These are phyloP conservation scores for Lenzites betulinus DNA, from an alignment of 768 basidiomycete species.

Conservation along the genomic window DNA sequence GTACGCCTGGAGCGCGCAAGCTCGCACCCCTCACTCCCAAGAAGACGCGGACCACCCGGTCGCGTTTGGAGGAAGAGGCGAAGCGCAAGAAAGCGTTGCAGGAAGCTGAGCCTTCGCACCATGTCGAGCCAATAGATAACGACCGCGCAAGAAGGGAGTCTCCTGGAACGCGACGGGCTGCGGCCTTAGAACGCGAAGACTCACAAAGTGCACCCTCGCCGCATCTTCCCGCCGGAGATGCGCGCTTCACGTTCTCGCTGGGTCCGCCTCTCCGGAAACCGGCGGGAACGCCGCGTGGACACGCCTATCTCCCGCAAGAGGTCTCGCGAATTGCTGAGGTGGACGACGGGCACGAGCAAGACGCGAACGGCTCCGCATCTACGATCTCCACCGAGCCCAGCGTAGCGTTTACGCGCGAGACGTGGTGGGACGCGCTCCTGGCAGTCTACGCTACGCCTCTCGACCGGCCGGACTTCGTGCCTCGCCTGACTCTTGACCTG, in stretches of 20 bases:
- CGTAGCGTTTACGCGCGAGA: conserved; percentile 64
- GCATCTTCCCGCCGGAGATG: neutral
- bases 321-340: neutral
- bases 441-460: conserved; percentile 42
- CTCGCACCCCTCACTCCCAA: neutral
- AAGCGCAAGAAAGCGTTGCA: neutral
- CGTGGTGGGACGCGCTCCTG: conserved; percentile 80
- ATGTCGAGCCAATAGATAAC: no score
- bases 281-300: no score
- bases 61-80: neutral
- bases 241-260: neutral
- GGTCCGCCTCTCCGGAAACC: neutral
- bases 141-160: neutral
- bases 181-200: neutral
- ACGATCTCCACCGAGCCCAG: conserved; percentile 51
- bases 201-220: no score
- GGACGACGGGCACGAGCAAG: neutral
- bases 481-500: conserved; percentile 26
- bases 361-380: neutral
- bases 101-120: neutral
- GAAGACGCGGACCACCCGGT: conserved; percentile 1
- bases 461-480: neutral
- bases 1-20: neutral
- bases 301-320: no score
- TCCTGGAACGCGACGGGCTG: neutral